phyloP scores from a whole-genome alignment of 2,329 filamentous ascomycete species.

The Epichloe sp. region DNA sequence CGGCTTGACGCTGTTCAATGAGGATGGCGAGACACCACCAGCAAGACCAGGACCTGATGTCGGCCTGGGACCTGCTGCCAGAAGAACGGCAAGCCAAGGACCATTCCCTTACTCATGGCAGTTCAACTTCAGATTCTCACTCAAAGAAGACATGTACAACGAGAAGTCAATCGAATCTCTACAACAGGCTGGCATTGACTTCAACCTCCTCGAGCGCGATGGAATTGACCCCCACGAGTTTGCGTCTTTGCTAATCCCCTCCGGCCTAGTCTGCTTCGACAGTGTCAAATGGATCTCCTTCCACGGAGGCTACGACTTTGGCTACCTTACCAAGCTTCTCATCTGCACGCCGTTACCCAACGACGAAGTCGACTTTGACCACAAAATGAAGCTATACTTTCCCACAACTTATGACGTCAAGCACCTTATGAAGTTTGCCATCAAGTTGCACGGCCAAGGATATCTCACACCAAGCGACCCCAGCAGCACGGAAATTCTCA shows the following conservation, averaged over 20 bases:
- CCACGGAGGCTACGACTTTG: constrained; percentile 96
- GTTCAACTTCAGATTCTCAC: constrained; percentile 95
- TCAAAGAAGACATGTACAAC: constrained; percentile 95
- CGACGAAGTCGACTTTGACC: constrained; percentile 80
- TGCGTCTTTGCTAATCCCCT: constrained; percentile 78
- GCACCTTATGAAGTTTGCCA: constrained; percentile 86
- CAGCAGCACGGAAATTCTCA: constrained; percentile 58
- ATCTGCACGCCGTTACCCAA: constrained; percentile 71
- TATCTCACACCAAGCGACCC: constrained; percentile 52
- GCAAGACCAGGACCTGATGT: constrained; percentile 43
- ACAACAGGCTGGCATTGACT: constrained; percentile 85
- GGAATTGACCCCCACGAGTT: constrained; percentile 88
- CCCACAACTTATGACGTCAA: constrained; percentile 93
- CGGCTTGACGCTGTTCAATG: constrained; percentile 83
- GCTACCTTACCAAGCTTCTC: constrained; percentile 89
- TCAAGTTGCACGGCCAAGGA: constrained; percentile 51
- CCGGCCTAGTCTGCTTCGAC: constrained; percentile 76
- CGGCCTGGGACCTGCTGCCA: constrained; percentile 21
- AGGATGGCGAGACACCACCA: constrained; percentile 77
- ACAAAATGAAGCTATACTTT: constrained; percentile 83
- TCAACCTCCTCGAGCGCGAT: constrained; percentile 67
- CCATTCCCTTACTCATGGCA: constrained; percentile 87
- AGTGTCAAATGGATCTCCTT: constrained; percentile 95
- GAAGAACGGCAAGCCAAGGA: constrained; percentile 27
- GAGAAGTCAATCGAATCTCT: constrained; percentile 88